Base-by-base conservation (phyloP, 1,284 basidiomycete species). In the Fereydounia khargensis region DNA sequence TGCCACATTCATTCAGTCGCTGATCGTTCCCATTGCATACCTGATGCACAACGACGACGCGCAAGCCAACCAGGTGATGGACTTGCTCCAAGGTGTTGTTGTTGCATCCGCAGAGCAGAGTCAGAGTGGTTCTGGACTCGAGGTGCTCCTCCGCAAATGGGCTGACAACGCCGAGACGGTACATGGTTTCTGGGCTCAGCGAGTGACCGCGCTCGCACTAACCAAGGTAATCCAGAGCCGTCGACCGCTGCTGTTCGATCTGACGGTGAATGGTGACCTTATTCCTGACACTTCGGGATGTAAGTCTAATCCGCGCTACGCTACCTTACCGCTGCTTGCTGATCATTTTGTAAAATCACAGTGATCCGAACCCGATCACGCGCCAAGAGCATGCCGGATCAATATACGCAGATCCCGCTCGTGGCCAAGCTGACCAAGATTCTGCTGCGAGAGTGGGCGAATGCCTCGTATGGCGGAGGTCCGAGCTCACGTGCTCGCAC, bases 351-450 rank as follows among this genome's bases (percentile, higher is more conserved):
- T n/a, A n/a, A n/a, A n/a, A n/a, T n/a, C 27, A 35, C 39, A 32
- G 35, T 89, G 66, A 97, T 97, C 76, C 90, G 95, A 85, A 97
- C 94, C 31, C 85, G 94, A 51, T 94, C 92, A 32, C 82, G 84
- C 65, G 90, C 92, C 33, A 89, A 86, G 79, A 81, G 81, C 60
- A 87, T 39, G 37, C 47, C 54, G 20, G 51, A 52, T 22, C 85
- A 90, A 75, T 97, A 89, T 75, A 88, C 87, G 1, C 82, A 81
- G 31, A 84, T 95, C 33, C 81, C 87, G 0, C 94, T 97, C 83
- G 87, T 86, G 0, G 84, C 90, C 48, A 96, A 96, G 78, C 87
- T 86, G 1, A 81, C 97, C 75, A 96, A 97, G 76, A 79, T 96
- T 16, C 79, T 97, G 16, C 73, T 96, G 34, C 85, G 85, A 47